phyloP scores from a whole-genome alignment of 495 filamentous ascomycete genomes.

The Apiosordaria backusii region DNA sequence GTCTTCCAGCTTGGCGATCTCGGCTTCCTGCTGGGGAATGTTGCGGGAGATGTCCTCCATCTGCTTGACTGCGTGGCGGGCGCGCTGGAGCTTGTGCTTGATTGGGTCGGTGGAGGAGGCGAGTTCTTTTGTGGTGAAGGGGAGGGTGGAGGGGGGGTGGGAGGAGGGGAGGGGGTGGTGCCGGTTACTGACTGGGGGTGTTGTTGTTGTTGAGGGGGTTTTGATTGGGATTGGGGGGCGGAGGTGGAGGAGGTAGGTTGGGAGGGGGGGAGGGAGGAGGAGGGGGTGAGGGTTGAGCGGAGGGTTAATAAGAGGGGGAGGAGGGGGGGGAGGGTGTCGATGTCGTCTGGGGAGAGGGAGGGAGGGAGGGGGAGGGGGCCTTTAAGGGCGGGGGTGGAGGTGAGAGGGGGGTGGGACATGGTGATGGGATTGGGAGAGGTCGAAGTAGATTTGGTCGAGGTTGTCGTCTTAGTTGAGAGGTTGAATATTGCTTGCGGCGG shows the following conservation, averaged over 20 bases:
- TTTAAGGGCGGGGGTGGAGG: slow-evolving; percentile 18
- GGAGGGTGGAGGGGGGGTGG: slow-evolving; percentile 11
- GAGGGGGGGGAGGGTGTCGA: slow-evolving; percentile 83
- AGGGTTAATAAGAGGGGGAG: too few species aligned
- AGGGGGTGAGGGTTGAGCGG: too few species aligned
- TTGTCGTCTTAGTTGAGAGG: neutral
- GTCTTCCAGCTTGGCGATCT: slow-evolving; percentile 73
- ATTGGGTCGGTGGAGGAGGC: slow-evolving; percentile 67
- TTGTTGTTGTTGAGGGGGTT: slow-evolving; percentile 20
- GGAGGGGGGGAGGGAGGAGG: slow-evolving; percentile 70
- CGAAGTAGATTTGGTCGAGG: neutral
- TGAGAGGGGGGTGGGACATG: too few species aligned
- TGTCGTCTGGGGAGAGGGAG: slow-evolving; percentile 57
- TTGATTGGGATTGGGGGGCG: slow-evolving; percentile 21
- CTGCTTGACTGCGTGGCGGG: slow-evolving; percentile 60
- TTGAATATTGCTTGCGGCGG: too few species aligned
- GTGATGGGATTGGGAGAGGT: neutral
- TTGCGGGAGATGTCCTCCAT: slow-evolving; percentile 72
- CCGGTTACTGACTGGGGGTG: slow-evolving; percentile 34
- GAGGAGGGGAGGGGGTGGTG: slow-evolving; percentile 29
- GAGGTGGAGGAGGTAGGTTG: slow-evolving; percentile 40
- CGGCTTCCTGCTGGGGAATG: slow-evolving; percentile 73
- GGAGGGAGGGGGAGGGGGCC: slow-evolving; percentile 40
- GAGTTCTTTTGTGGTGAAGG: slow-evolving; percentile 72
- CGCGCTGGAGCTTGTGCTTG: slow-evolving; percentile 76